Evolutionary conservation across 345 rosid species (phyloP).

Genomic region (Garcia nutans): DNA sequence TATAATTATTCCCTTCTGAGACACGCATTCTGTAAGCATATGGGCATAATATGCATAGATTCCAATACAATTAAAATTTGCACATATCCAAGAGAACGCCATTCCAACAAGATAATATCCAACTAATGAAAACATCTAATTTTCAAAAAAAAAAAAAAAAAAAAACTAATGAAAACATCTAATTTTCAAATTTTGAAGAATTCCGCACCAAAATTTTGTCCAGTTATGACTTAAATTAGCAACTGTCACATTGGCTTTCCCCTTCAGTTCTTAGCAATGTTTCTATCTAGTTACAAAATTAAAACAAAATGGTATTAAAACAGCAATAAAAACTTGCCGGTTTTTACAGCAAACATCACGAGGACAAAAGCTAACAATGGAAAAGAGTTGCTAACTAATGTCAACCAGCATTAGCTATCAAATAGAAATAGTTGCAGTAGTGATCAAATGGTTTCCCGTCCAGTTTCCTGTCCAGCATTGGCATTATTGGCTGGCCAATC

Average conservation of each 20-base stretch:
- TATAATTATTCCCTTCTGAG: too few relatives aligned
- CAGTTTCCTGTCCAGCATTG: slow-evolving; percentile 17
- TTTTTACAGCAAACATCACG: background rate
- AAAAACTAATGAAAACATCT: background rate
- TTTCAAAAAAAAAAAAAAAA: too few relatives aligned
- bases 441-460: slow-evolving; percentile 16
- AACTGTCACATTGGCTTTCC: background rate
- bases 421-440: background rate
- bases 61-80: too few relatives aligned
- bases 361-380: background rate
- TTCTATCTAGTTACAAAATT: background rate
- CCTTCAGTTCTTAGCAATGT: background rate
- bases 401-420: background rate
- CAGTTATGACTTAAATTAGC: background rate
- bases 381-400: too few relatives aligned
- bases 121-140: background rate
- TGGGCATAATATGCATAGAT: too few relatives aligned
- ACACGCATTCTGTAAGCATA: too few relatives aligned
- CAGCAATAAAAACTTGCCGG: background rate
- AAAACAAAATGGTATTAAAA: background rate
- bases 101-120: background rate
- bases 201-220: background rate
- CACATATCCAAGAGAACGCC: too few relatives aligned
- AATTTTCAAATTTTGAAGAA: background rate
- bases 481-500: slow-evolving; percentile 50